Conservation (phyloP, 768 basidiomycete genomes). For the Hygrocybe punicea region DNA sequence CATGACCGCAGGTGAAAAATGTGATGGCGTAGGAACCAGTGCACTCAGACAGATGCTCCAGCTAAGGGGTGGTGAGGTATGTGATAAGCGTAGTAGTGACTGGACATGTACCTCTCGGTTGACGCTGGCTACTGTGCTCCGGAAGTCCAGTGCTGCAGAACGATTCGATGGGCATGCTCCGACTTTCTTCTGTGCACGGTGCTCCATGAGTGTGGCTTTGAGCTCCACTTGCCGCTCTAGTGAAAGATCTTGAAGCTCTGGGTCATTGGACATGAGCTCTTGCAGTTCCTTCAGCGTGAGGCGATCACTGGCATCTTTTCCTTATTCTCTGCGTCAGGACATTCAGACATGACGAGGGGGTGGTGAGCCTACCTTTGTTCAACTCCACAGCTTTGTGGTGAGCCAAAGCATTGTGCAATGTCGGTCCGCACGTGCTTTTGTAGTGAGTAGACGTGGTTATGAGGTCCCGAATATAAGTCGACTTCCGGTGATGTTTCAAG, state of each 20-base stretch:
- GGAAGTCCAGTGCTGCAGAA: background rate
- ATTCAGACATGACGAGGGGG: background rate
- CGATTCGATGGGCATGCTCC: background rate
- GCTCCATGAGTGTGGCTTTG: background rate
- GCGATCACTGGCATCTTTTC: background rate
- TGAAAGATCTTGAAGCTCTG: background rate
- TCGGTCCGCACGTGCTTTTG: background rate
- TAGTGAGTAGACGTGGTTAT: background rate
- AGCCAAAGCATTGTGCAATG: background rate
- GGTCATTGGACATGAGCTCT: background rate
- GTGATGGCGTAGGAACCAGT: constrained; percentile 1
- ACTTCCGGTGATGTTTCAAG: background rate
- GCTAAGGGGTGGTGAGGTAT: background rate
- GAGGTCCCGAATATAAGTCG: background rate
- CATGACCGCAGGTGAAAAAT: constrained; percentile 2
- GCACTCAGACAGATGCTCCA: background rate
- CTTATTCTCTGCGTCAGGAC: background rate
- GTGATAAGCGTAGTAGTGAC: background rate
- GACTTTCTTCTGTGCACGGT: background rate
- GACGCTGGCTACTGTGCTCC: background rate
- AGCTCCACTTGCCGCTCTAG: background rate
- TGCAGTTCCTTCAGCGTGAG: background rate
- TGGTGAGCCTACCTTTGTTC: background rate
- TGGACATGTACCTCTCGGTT: background rate
- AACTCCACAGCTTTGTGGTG: constrained; percentile 1